Conservation (phyloP, 306 rosid genomes). For the Senna siamea region DNA sequence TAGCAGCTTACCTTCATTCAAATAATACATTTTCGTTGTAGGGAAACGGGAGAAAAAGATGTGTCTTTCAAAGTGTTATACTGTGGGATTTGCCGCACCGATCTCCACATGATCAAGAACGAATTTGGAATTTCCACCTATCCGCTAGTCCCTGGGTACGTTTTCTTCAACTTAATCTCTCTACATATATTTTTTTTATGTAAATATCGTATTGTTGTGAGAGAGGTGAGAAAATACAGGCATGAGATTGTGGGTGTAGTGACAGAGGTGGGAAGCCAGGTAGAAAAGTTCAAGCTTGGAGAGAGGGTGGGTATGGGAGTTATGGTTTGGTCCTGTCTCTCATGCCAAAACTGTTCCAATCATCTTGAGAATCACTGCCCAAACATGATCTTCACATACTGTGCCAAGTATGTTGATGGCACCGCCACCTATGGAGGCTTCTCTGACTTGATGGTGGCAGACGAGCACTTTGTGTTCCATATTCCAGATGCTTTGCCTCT, state of each 20-base stretch:
- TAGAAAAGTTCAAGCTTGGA: slow-evolving; percentile 45
- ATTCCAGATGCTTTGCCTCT: slow-evolving; percentile 40
- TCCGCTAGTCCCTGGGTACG: slow-evolving; percentile 53
- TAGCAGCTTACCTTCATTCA: no score
- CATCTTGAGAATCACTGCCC: slow-evolving; percentile 36
- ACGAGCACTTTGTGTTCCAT: slow-evolving; percentile 27
- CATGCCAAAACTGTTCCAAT: slow-evolving; percentile 35
- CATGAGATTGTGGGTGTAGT: slow-evolving; percentile 56
- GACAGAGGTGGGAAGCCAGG: slow-evolving; percentile 54
- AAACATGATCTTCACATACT: neutral
- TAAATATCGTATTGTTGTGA: no score
- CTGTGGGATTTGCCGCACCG: slow-evolving; percentile 55
- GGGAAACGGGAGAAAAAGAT: slow-evolving; percentile 44
- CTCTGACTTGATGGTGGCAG: slow-evolving; percentile 33
- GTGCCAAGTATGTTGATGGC: slow-evolving; percentile 20
- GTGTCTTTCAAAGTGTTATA: slow-evolving; percentile 43
- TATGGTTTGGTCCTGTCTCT: slow-evolving; percentile 47
- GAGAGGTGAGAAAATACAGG: slow-evolving; percentile 26
- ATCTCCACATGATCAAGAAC: slow-evolving; percentile 41
- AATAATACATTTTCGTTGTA: neutral
- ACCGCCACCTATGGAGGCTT: slow-evolving; percentile 39
- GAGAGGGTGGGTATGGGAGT: slow-evolving; percentile 54
- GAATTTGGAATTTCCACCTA: slow-evolving; percentile 37
- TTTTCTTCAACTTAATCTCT: no score
- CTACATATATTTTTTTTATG: no score